Base-by-base conservation (phyloP, 495 filamentous ascomycete genomes). In the Penicillium ochrochloron region DNA sequence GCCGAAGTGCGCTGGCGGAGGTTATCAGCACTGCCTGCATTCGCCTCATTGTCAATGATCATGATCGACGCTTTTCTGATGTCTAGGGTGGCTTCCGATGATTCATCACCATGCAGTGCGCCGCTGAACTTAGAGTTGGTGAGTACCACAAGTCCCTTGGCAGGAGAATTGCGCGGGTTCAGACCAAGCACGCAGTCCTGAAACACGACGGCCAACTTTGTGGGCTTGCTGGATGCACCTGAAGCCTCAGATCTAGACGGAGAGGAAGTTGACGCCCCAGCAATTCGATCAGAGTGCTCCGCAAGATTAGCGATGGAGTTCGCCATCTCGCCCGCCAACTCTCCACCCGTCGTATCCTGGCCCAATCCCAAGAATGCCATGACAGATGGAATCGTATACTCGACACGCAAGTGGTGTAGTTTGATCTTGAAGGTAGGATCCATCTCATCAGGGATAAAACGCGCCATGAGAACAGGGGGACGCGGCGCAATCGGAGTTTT, bases 361-460 rank as follows among this genome's bases (percentile, higher is more conserved):
- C 82, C 78, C 1, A 94, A 78, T 4, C 86, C 89, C 39, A 96
- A 82, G 15, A 96, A 79, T 48, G 90, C 90, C 80, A 95, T 90
- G 5, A 97, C 70, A 8, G 90, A 91, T 3, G 91, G 83, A 12
- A 97, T 87, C 9, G 87, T 88, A 74, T 99, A 98, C 65, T 99
- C 96, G 21, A 91, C 69, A 57, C 87, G 88, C 14, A 97, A 58
- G 64, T 94, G 91, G 74, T 89, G 88, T 31, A 97, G 73, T 72
- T 96, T 96, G 63, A 97, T 70, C 73, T 94, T 96, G 59, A 97
- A 78, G 14, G 92, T 88, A 0, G 96, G 93, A 60, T 97, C 94
- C 78, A 96, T 91, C 68, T 97, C 96, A 73, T 97, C 93, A 0
- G 91, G 91, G 57, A 99, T 89, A 75, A 95, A 90, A 51, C 96